A percentile compares a stretch with the other conserved stretches of the same genome.
These are phyloP conservation scores for Amanita molliuscula DNA, from an alignment of 768 basidiomycete genomes.

Conservation along the genomic window DNA sequence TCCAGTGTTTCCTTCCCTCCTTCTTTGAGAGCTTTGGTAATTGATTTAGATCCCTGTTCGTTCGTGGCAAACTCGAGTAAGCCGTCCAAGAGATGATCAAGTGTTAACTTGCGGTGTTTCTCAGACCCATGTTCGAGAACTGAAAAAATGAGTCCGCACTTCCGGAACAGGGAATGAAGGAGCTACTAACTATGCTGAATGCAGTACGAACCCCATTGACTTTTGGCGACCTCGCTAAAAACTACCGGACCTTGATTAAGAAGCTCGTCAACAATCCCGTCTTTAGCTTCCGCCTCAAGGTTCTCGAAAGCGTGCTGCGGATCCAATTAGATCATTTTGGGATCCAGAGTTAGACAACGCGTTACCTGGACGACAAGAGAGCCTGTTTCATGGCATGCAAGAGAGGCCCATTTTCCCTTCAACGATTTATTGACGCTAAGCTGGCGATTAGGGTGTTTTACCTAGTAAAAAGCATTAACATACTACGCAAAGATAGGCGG, in stretches of 20 bases:
- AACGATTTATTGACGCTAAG: constrained; percentile 76
- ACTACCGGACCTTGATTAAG: constrained; percentile 58
- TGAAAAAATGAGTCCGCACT: constrained; percentile 15
- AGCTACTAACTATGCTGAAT: constrained; percentile 65
- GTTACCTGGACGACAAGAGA: constrained; percentile 78
- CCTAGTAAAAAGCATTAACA: constrained; percentile 16
- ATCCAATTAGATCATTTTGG: constrained; percentile 2
- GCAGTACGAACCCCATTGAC: constrained; percentile 86
- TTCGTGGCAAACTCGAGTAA: constrained; percentile 71
- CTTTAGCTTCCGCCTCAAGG: constrained; percentile 73
- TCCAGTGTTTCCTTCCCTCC: constrained; percentile 70
- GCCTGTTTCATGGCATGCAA: constrained; percentile 86
- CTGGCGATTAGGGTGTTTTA: not conserved
- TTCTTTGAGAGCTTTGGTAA: constrained; percentile 81
- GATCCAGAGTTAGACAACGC: not conserved
- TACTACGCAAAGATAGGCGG: constrained; percentile 85
- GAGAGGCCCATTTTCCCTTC: constrained; percentile 81
- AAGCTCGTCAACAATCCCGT: constrained; percentile 77
- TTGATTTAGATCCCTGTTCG: constrained; percentile 82
- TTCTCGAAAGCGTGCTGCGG: constrained; percentile 76
- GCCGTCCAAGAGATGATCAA: constrained; percentile 71
- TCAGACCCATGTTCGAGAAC: constrained; percentile 81
- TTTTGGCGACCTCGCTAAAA: constrained; percentile 74
- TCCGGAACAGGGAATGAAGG: not conserved
- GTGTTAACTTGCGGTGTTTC: constrained; percentile 61